Evolutionary conservation across 768 basidiomycete genomes (phyloP).

Genomic region (Lentinula sp.): DNA sequence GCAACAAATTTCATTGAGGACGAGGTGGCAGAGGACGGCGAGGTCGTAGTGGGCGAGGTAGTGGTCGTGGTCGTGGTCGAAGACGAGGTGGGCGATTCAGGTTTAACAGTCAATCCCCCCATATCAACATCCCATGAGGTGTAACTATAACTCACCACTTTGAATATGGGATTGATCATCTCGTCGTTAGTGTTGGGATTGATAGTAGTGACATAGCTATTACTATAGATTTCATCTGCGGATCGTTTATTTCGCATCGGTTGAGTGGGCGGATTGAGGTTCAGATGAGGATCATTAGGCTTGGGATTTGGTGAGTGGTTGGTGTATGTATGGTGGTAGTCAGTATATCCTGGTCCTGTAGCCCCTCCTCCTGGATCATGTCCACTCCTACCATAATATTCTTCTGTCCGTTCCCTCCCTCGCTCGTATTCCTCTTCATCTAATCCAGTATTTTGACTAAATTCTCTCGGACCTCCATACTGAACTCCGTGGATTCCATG

Average conservation of each 20-base stretch:
- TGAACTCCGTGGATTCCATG: slow-evolving; percentile 31
- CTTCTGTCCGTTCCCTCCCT: neutral
- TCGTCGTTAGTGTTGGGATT: slow-evolving; percentile 29
- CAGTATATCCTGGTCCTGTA: neutral
- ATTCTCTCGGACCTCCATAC: neutral
- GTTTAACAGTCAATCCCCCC: slow-evolving; percentile 37
- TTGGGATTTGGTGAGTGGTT: slow-evolving; percentile 40
- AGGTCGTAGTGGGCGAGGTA: slow-evolving; percentile 27
- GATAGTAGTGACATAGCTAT: no score
- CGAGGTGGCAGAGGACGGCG: slow-evolving; percentile 36
- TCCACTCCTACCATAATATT: neutral
- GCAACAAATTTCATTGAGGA: neutral
- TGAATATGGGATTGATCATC: slow-evolving; percentile 81
- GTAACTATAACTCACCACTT: slow-evolving; percentile 64
- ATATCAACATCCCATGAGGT: slow-evolving; percentile 26
- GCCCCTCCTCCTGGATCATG: neutral
- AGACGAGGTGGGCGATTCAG: slow-evolving; percentile 13
- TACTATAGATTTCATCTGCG: neutral
- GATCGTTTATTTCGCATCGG: neutral
- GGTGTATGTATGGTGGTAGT: neutral
- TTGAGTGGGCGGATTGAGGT: slow-evolving; percentile 47
- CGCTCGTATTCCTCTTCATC: neutral
- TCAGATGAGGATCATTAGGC: no score
- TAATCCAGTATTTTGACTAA: neutral
- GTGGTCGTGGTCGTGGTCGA: slow-evolving; percentile 46